Evolutionary conservation across 1,284 basidiomycete species (phyloP), one percentile per base, ranked within the genome.

Genomic region (Chiua sp.): DNA sequence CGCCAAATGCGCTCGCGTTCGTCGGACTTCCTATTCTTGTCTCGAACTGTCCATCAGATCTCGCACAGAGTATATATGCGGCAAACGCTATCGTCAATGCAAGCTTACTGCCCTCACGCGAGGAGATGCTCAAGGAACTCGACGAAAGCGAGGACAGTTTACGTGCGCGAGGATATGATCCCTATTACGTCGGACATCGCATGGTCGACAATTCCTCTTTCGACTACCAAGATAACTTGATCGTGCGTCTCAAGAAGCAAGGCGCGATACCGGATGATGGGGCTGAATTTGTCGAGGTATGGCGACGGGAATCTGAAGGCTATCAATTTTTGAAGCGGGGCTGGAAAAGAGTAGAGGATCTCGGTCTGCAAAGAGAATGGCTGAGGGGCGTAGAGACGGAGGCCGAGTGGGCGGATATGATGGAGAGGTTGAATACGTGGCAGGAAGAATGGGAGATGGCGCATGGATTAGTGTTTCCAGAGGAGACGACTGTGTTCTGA

Each of bases 1-100:
- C 85, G 3, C 70, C 77, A 2, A 83, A 79, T 32, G 81, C 84
- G 20, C 78, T 87, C 23, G 76, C 81, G 15, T 86, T 87, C 70
- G 74, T 87, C 59, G 85, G 85, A 7, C 75, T 87, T 1, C 78
- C 78, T 11, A 66, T 75, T 18, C 68, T 75, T 47, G 80, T 82
- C 32, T 73, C 79, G 13, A 83, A 82, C 66, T 82, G 80, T 56
- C 80, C 82, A 8, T 82, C 80, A 8, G 81, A 84, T 68, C 66
- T 75, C 47, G 84, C 84, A 6, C 84, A 87, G 65, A 77, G 80
- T 47, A 69, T 82, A 13, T 79, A 84, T 60, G 71, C 75, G 26
- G 73, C 80, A 2, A 78, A 83, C 63, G 77, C 75, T 12, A 78
- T 87, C 50, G 72, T 76, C 11, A 75, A 83, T 59, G 69, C 77